Conservation (phyloP, 257 asterid species). For the Leptodermis oblonga region DNA sequence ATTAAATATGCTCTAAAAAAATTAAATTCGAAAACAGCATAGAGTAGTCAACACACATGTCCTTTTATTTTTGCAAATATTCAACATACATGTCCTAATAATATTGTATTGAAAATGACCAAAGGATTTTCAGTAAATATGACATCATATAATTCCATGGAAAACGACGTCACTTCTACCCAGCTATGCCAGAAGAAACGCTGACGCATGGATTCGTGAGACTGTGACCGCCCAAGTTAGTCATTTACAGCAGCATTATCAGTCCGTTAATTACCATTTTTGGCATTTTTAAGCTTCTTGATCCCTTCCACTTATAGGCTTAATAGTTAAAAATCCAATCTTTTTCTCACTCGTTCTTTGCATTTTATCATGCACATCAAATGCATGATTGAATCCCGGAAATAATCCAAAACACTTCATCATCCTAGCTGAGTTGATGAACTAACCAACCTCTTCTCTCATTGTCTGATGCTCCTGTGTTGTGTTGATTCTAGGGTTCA, state of each 20-base stretch:
- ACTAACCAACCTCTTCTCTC: background rate
- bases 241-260: background rate
- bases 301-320: background rate
- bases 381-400: background rate
- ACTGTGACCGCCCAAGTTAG: background rate
- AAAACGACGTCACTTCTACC: background rate
- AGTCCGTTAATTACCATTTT: background rate
- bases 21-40: no score
- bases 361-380: background rate
- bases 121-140: no score
- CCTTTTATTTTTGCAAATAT: no score
- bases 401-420: background rate
- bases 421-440: conserved; percentile 1
- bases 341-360: background rate
- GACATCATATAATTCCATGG: background rate
- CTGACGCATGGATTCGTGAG: background rate
- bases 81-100: no score
- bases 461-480: background rate
- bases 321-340: background rate
- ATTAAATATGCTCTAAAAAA: no score
- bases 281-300: background rate
- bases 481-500: conserved; percentile 5
- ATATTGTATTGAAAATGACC: no score
- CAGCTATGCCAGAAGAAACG: background rate
- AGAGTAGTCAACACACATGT: no score